Percentiles rank a stretch among this genome's conserved stretches.
These are phyloP conservation scores for Zychaea mexicana DNA, from an alignment of 371 early-diverging fungal species.

Conservation along the genomic window DNA sequence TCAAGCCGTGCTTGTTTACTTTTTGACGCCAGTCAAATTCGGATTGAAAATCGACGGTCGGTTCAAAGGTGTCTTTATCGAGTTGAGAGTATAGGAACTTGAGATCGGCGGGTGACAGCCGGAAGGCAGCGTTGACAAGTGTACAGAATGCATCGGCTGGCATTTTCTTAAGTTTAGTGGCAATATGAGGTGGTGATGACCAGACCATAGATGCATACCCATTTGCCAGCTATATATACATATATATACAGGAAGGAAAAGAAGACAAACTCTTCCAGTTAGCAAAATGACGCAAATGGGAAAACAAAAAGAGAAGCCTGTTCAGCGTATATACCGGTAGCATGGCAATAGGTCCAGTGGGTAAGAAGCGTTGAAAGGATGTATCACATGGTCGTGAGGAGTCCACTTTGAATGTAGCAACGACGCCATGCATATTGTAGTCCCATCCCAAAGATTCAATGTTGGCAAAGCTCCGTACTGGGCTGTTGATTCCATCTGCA, in stretches of 20 bases:
- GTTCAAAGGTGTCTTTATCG: conserved; percentile 33
- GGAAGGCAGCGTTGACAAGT: conserved; percentile 85
- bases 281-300: no score
- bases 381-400: conserved; percentile 53
- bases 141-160: conserved; percentile 64
- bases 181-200: conserved; percentile 75
- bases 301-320: no score
- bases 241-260: no score
- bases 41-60: conserved; percentile 48
- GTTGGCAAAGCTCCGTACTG: conserved; percentile 80
- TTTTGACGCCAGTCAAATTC: conserved; percentile 74
- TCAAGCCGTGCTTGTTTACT: conserved; percentile 33
- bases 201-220: conserved; percentile 88
- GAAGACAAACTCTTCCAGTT: no score
- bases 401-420: conserved; percentile 79
- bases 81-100: conserved; percentile 68
- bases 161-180: conserved; percentile 62
- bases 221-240: conserved; percentile 43
- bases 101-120: conserved; percentile 72
- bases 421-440: conserved; percentile 87
- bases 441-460: conserved; percentile 89
- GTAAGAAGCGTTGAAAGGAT: conserved; percentile 95
- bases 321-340: conserved; percentile 69
- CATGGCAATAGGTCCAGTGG: conserved; percentile 92
- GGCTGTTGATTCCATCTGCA: conserved; percentile 91